phyloP scores from a whole-genome alignment of 2,329 filamentous ascomycete genomes.

The Triangularia setosa region DNA sequence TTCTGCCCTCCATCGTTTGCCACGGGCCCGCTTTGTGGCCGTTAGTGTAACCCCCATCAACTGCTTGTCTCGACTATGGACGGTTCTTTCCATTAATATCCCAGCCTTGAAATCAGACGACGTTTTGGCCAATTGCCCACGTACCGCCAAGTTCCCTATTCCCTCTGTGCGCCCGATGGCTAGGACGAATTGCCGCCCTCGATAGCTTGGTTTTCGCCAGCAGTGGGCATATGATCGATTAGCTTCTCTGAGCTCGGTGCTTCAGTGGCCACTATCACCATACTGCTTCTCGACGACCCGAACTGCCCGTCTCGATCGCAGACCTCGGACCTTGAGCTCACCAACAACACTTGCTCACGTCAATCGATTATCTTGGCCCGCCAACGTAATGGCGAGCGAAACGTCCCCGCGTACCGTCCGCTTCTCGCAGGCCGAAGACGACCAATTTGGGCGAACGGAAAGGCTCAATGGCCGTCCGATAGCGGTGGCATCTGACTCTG shows the following conservation, averaged over 20 bases:
- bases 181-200: not conserved
- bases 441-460: constrained; percentile 38
- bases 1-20: not conserved
- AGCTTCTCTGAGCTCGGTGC: not conserved
- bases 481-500: constrained; percentile 42
- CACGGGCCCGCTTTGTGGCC: not conserved
- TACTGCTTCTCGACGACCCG: not conserved
- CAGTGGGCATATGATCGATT: not conserved
- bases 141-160: not conserved
- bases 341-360: not conserved
- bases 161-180: constrained; percentile 1
- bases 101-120: not conserved
- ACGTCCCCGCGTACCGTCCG: constrained; percentile 53
- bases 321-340: not conserved
- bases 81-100: not conserved
- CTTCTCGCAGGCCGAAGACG: constrained; percentile 50
- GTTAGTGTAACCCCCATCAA: not conserved
- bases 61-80: not conserved
- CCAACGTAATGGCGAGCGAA: constrained; percentile 39
- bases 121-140: not conserved
- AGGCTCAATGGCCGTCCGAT: constrained; percentile 32
- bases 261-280: not conserved
- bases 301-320: not conserved
- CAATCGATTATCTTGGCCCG: not conserved
- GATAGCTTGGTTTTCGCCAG: not conserved